A percentile compares a stretch with the other conserved stretches of the same genome.
These are phyloP conservation scores for Lasiosphaeria miniovina DNA, from an alignment of 495 filamentous ascomycete genomes.

Conservation along the genomic window DNA sequence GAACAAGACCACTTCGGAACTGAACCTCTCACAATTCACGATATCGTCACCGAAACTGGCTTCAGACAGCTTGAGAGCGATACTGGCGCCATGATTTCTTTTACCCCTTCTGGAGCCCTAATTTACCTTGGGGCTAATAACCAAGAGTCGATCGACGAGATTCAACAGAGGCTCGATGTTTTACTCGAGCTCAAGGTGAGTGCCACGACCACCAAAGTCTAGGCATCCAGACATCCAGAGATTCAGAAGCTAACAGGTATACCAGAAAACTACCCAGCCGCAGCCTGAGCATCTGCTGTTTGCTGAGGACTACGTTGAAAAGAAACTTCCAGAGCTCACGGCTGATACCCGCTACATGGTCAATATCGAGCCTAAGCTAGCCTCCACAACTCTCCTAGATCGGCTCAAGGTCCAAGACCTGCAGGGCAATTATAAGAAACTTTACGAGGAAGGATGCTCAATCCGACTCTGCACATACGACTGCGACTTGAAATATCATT, in stretches of 20 bases:
- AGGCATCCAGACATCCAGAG: conserved; percentile 5
- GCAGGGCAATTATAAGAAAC: conserved; percentile 14
- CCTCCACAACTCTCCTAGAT: conserved; percentile 16
- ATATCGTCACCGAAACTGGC: conserved; percentile 19
- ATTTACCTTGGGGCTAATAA: conserved; percentile 36
- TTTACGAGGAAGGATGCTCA: conserved; percentile 17
- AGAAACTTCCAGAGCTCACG: not conserved
- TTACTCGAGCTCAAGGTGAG: conserved; percentile 36
- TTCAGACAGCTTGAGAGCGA: conserved; percentile 24
- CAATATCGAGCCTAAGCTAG: conserved; percentile 24
- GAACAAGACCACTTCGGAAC: conserved; percentile 7
- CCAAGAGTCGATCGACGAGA: conserved; percentile 18
- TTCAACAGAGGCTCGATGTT: conserved; percentile 34
- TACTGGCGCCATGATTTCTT: conserved; percentile 26
- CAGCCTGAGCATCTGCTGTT: conserved; percentile 33
- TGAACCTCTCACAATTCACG: not conserved
- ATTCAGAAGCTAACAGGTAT: not conserved
- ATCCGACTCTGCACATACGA: conserved; percentile 22
- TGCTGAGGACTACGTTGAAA: conserved; percentile 29
- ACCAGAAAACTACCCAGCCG: not conserved
- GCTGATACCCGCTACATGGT: conserved; percentile 31
- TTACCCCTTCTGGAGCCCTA: conserved; percentile 16
- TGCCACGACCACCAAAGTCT: conserved; percentile 4
- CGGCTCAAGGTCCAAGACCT: not conserved
- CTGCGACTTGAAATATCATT: conserved; percentile 1